Base-by-base conservation (phyloP, 202 grass and related monocot genomes). In the Hordeum pubiflorum region DNA sequence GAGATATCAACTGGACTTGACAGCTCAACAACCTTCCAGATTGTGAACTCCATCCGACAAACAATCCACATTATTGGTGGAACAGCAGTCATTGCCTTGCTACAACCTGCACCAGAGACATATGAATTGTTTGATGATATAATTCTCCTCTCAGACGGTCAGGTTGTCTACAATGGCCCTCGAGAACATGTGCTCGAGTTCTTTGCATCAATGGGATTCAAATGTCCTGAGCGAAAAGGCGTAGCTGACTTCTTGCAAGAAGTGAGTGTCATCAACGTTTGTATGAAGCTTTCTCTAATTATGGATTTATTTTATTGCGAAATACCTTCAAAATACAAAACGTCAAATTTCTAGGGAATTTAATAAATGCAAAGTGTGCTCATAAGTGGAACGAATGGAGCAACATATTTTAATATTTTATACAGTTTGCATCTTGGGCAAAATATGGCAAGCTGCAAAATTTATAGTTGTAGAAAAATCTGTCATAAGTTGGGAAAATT, bases 1-100 rank as follows among this genome's bases (percentile, higher is more conserved):
- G 89, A 94, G 87, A 94, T 94, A 86, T 94, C 92, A 54, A 94
- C 92, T 10, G 89, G 92, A 76, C 87, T 94, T 14, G 92, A 94
- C 43, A 94, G 92, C 79, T 94, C 92, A n/a, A 94, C 92, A 22
- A 92, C 92, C 24, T 94, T 89, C 76, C 84, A 94, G 75, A 94
- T 94, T 36, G 87, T 94, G 40, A 89, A 90, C 50, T 94, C 71
- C 18, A 81, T 90, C 20, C 68, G 89, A 61, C 85, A 94, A 81
- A 89, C 70, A 10, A 92, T 92, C 70, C 92, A 94, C 75, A 88
- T 92, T 75, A 62, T 91, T 57, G 75, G 84, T 0, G 89, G 89
- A 64, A 94, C 92, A 29, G 89, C 89, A 48, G 84, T 94, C 26
- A 90, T 94, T 73, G 78, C 92, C 13, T 82, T 94, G 81, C 85